These are phyloP conservation scores for Leccinellum luteum DNA, from an alignment of 768 basidiomycete genomes.

Conservation along the genomic window DNA sequence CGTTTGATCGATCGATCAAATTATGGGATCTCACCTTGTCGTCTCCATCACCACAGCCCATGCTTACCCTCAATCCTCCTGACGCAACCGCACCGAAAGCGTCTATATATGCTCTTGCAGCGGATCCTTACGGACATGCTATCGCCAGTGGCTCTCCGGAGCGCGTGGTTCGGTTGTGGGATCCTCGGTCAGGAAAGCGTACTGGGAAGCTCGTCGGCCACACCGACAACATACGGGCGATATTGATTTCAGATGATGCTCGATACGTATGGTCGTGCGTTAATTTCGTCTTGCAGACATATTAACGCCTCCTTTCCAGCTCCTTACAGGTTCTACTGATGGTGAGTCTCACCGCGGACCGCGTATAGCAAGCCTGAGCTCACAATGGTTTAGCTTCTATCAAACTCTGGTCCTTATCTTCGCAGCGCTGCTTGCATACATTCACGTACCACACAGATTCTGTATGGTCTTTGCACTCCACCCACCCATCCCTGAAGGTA, in stretches of 20 bases:
- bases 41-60: slow-evolving; percentile 41
- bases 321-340: slow-evolving; percentile 85
- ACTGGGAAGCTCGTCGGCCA: slow-evolving; percentile 90
- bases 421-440: slow-evolving; percentile 91
- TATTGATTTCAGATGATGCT: slow-evolving; percentile 86
- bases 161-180: slow-evolving; percentile 88
- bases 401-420: slow-evolving; percentile 90
- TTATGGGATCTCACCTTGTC: slow-evolving; percentile 81
- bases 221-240: slow-evolving; percentile 93
- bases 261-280: slow-evolving; percentile 64
- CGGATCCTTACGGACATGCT: slow-evolving; percentile 74
- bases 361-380: slow-evolving; percentile 8
- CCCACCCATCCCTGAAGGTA: slow-evolving; percentile 78
- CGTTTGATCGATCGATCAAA: slow-evolving; percentile 91
- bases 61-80: slow-evolving; percentile 65
- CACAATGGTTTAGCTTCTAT: slow-evolving; percentile 54
- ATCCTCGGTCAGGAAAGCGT: slow-evolving; percentile 81
- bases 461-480: slow-evolving; percentile 90
- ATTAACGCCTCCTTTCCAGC: slow-evolving; percentile 36
- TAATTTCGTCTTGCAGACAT: slow-evolving; percentile 3
- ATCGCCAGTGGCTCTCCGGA: slow-evolving; percentile 93
- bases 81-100: slow-evolving; percentile 66
- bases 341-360: slow-evolving; percentile 31
- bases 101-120: slow-evolving; percentile 75
- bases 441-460: slow-evolving; percentile 94